Evolutionary conservation across 768 basidiomycete species (phyloP).

Genomic region (Mycena rosella): DNA sequence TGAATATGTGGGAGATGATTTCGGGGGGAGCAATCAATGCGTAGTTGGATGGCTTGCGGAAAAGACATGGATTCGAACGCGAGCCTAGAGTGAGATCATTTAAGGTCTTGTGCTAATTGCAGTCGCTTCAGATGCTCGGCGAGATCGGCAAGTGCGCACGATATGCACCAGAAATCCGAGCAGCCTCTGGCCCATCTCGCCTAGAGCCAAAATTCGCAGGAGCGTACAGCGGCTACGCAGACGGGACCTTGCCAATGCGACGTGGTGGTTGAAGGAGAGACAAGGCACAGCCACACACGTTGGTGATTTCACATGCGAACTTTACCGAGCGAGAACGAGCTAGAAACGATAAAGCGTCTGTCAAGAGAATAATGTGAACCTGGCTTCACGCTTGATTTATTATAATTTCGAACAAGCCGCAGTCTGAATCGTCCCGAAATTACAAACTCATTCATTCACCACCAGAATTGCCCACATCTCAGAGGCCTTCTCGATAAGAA

Average conservation of each 20-base stretch:
- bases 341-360: no score
- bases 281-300: no score
- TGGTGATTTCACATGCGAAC: no score
- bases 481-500: slow-evolving; percentile 21
- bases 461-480: no score
- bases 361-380: no score
- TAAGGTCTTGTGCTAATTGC: background rate
- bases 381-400: no score
- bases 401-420: no score
- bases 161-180: background rate
- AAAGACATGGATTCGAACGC: background rate
- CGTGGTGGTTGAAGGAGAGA: no score
- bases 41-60: background rate
- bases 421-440: no score
- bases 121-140: background rate
- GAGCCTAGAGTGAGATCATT: background rate
- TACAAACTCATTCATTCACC: no score
- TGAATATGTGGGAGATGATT: background rate
- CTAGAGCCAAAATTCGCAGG: background rate
- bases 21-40: background rate
- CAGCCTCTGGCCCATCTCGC: background rate
- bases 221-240: background rate
- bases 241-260: no score
- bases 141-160: background rate
- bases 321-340: no score